A percentile compares a stretch with the other conserved stretches of the same genome.
These are phyloP conservation scores for Castanea crenata DNA, from an alignment of 306 rosid genomes.

Conservation along the genomic window DNA sequence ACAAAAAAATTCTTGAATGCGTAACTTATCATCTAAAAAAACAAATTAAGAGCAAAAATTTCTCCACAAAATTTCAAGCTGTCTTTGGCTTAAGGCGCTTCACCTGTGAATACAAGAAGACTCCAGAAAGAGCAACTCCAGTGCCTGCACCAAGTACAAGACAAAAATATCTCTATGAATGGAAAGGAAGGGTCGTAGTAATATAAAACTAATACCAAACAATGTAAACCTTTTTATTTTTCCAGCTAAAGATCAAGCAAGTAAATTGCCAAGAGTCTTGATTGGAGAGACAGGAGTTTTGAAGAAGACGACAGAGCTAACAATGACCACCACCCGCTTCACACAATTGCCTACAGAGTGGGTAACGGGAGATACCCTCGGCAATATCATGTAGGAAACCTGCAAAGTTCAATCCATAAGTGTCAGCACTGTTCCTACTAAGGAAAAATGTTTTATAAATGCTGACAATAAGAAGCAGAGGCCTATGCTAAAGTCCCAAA, in stretches of 20 bases:
- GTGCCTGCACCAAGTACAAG: conserved; percentile 59
- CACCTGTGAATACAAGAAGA: conserved; percentile 89
- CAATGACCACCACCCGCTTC: conserved; percentile 92
- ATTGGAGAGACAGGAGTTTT: conserved; percentile 77
- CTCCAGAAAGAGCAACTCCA: conserved; percentile 86
- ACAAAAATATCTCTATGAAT: conserved; percentile 3
- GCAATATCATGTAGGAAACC: conserved; percentile 96
- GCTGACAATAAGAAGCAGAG: background rate
- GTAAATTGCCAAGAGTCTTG: conserved; percentile 69
- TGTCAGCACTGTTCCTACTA: conserved; percentile 6
- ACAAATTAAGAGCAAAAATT: conserved; percentile 35
- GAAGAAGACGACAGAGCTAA: conserved; percentile 94
- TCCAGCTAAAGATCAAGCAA: conserved; percentile 13
- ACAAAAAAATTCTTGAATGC: conserved; percentile 35
- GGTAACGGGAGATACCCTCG: conserved; percentile 93
- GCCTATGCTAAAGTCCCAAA: background rate
- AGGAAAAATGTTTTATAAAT: background rate
- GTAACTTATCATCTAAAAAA: conserved; percentile 4
- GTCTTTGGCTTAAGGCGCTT: conserved; percentile 73
- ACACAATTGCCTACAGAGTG: conserved; percentile 92
- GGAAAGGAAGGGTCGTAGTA: background rate
- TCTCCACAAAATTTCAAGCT: conserved; percentile 36
- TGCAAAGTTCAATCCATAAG: conserved; percentile 41
- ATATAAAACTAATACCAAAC: conserved; percentile 4
- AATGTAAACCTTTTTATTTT: background rate